Base-by-base conservation (phyloP, 2,329 filamentous ascomycete species). In the Arthrobotrys conoides region DNA sequence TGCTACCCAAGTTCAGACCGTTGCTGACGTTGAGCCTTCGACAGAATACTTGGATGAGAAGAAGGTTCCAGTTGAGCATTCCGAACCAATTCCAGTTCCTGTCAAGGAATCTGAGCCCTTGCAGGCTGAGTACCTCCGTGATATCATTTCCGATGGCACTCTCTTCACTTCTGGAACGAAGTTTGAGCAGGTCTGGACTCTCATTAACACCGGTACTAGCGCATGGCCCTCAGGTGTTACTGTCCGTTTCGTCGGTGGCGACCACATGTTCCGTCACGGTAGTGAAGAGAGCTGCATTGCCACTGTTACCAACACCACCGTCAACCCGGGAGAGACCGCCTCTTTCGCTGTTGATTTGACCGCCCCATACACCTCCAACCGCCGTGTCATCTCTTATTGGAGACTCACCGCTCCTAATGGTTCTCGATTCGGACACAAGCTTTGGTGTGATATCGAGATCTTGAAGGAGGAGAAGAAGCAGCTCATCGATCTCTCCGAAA, bases 191-290 rank as follows among this genome's bases (percentile, higher is more conserved):
- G 93, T 92, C 1, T 99, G 96, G 96, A 91, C 92, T 67, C 88
- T 99, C 48, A 91, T 91, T 83, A 99, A 99, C 83, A 91, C 91
- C 20, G 95, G 96, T 30, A 89, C 89, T 10, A 86, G 87, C 63
- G 85, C 90, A 12, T 99, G 96, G 96, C 96, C 96, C 44, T 89
- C 91, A 70, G 96, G 94, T 79, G 97, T 93, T 87, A 92, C 91
- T 71, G 92, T 98, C 82, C 93, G 92, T 85, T 97, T 94, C 83
- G 92, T 96, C 76, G 94, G 95, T 73, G 96, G 96, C 64, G 95
- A 98, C 84, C 94, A 95, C 85, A 98, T 99, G 96, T 93, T 96
- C 82, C 92, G 94, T 81, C 89, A 97, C 69, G 93, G 97, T 84
- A 93, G 91, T 70, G 92, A 96, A 86, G 49, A 67, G 24, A 67